Conservation (phyloP, 2,329 filamentous ascomycete species). For the Chaetomiaceae sp. region DNA sequence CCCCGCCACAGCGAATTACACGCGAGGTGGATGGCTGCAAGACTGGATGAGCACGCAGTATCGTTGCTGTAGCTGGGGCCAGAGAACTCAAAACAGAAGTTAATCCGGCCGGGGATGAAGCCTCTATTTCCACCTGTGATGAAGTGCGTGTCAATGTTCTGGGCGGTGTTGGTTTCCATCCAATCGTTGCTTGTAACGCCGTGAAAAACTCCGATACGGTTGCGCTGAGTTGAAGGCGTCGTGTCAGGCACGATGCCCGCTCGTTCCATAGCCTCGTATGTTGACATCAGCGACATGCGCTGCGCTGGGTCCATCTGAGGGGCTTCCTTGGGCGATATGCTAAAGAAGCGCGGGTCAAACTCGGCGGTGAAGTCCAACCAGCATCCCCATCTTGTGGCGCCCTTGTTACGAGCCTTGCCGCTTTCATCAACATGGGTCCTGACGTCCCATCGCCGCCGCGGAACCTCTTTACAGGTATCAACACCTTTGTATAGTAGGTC, state of each 20-base stretch:
- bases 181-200: conserved; percentile 74
- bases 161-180: conserved; percentile 67
- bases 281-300: conserved; percentile 67
- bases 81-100: conserved; percentile 29
- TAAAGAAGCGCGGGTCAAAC: conserved; percentile 76
- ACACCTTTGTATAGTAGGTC: too few relatives aligned
- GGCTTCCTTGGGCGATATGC: conserved; percentile 75
- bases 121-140: conserved; percentile 48
- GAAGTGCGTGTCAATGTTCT: conserved; percentile 58
- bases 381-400: too few relatives aligned
- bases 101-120: conserved; percentile 48
- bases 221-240: conserved; percentile 57
- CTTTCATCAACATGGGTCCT: too few relatives aligned
- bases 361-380: too few relatives aligned
- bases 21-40: conserved; percentile 30
- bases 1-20: conserved; percentile 21
- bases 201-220: conserved; percentile 65
- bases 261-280: conserved; percentile 77
- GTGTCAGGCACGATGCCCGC: conserved; percentile 64
- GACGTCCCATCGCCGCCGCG: too few relatives aligned
- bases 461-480: too few relatives aligned
- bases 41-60: conserved; percentile 30
- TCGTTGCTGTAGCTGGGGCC: conserved; percentile 29
- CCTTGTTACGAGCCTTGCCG: too few relatives aligned
- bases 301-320: conserved; percentile 72